Percentiles rank a stretch among this genome's conserved stretches.
phyloP scores from a whole-genome alignment of 148 eudicot species.

The Camellia granthamiana region DNA sequence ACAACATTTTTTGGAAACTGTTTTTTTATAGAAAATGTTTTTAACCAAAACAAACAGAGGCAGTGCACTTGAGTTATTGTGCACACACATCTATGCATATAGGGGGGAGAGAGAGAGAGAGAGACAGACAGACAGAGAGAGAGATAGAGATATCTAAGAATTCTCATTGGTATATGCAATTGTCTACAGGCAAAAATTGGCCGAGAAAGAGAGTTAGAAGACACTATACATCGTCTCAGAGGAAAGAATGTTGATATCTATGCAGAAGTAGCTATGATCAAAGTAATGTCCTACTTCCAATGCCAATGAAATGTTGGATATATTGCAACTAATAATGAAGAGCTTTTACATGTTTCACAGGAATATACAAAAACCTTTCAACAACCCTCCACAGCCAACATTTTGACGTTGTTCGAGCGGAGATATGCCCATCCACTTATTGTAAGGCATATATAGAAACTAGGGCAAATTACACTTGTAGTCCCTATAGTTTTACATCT shows the following conservation, averaged over 20 bases:
- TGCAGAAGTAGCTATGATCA: constrained; percentile 57
- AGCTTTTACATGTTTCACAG: constrained; percentile 24
- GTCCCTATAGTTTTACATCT: too few relatives aligned
- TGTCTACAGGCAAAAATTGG: constrained; percentile 30
- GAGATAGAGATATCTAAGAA: too few relatives aligned
- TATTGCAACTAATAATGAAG: background rate
- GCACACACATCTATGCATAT: too few relatives aligned
- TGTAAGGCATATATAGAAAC: constrained; percentile 37
- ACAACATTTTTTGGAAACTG: too few relatives aligned
- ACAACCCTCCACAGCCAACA: constrained; percentile 29
- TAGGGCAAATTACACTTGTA: too few relatives aligned
- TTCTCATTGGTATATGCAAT: background rate
- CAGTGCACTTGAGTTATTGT: too few relatives aligned
- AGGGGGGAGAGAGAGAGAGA: too few relatives aligned
- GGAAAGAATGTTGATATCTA: constrained; percentile 27
- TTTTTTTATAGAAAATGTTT: too few relatives aligned
- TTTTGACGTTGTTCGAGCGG: constrained; percentile 38
- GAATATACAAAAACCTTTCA: constrained; percentile 34
- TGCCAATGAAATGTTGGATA: background rate
- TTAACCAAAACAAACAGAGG: too few relatives aligned
- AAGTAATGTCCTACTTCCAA: constrained; percentile 24
- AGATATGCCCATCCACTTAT: constrained; percentile 50
- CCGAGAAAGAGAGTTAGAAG: constrained; percentile 26
- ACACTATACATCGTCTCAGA: constrained; percentile 32
- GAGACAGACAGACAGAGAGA: too few relatives aligned